phyloP scores from a whole-genome alignment of 768 basidiomycete genomes.

The Tricholoma bakamatsutake region DNA sequence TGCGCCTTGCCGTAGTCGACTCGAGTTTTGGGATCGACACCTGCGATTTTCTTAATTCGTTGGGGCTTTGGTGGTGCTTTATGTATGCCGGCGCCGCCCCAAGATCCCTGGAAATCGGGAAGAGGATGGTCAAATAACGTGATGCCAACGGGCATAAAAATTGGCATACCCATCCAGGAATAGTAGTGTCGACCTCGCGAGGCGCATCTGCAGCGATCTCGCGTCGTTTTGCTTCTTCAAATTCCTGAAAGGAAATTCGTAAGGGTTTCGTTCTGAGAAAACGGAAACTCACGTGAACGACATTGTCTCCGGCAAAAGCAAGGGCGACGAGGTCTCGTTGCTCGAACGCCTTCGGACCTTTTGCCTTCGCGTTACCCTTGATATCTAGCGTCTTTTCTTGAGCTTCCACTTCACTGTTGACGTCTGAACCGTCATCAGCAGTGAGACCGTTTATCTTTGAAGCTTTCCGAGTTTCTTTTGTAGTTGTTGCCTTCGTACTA shows the following conservation, averaged over 20 bases:
- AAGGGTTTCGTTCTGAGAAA: background rate
- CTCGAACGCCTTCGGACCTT: constrained; percentile 62
- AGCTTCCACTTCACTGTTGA: constrained; percentile 62
- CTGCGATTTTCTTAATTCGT: constrained; percentile 76
- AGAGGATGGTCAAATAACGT: background rate
- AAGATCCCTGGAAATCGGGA: constrained; percentile 60
- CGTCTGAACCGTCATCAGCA: constrained; percentile 44
- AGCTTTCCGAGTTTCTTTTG: constrained; percentile 31
- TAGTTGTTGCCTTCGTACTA: constrained; percentile 32
- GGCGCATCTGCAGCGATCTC: constrained; percentile 89
- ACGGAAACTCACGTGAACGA: constrained; percentile 62
- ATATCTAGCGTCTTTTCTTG: constrained; percentile 46
- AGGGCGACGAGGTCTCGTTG: constrained; percentile 90
- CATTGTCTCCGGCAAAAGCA: constrained; percentile 97
- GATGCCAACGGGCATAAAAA: background rate
- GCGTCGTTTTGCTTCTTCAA: constrained; percentile 74
- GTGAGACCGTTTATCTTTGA: constrained; percentile 41
- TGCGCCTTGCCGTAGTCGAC: constrained; percentile 82
- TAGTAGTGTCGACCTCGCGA: constrained; percentile 77
- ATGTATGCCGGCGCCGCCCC: constrained; percentile 78
- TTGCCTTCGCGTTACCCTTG: constrained; percentile 41
- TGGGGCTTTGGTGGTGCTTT: constrained; percentile 58
- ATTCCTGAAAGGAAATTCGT: constrained; percentile 50
- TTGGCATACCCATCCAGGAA: constrained; percentile 86
- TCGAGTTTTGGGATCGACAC: constrained; percentile 72